phyloP scores from a whole-genome alignment of 129 eudicot species.

The Logfia minima region DNA sequence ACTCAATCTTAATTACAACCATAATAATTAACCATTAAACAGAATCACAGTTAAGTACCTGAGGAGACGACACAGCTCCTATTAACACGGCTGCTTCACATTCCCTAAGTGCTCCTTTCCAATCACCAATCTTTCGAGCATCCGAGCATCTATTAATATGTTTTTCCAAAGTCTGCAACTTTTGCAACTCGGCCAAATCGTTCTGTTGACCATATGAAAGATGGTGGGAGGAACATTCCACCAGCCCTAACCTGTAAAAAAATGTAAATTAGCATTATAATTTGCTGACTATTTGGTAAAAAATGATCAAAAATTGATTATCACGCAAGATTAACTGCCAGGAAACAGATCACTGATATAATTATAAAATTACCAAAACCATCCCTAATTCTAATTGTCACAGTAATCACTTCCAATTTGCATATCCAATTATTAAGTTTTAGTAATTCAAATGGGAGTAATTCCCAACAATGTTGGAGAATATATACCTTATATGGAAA shows the following conservation, averaged over 20 bases:
- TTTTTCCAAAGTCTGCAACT: constrained; percentile 42
- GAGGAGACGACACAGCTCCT: constrained; percentile 57
- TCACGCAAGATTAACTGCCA: background rate
- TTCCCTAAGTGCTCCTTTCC: constrained; percentile 60
- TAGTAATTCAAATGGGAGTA: background rate
- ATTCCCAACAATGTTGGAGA: constrained; percentile 1
- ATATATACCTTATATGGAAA: background rate
- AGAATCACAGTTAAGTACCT: constrained; percentile 29
- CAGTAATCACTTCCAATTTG: background rate
- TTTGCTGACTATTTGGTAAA: background rate
- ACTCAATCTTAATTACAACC: background rate
- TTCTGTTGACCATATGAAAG: constrained; percentile 43
- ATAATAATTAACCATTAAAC: background rate
- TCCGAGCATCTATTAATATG: constrained; percentile 51
- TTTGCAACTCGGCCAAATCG: constrained; percentile 43
- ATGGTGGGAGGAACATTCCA: constrained; percentile 43
- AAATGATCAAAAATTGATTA: background rate
- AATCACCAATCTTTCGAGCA: constrained; percentile 58
- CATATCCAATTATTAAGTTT: background rate
- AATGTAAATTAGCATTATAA: background rate
- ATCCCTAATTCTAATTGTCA: background rate
- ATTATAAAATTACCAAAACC: background rate
- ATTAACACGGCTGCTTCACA: constrained; percentile 59
- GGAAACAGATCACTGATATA: background rate
- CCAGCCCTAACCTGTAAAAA: constrained; percentile 51